A percentile compares a stretch with the other conserved stretches of the same genome.
Evolutionary conservation across 2,329 filamentous ascomycete species (phyloP).

Genomic region (Beauveria caledonica): DNA sequence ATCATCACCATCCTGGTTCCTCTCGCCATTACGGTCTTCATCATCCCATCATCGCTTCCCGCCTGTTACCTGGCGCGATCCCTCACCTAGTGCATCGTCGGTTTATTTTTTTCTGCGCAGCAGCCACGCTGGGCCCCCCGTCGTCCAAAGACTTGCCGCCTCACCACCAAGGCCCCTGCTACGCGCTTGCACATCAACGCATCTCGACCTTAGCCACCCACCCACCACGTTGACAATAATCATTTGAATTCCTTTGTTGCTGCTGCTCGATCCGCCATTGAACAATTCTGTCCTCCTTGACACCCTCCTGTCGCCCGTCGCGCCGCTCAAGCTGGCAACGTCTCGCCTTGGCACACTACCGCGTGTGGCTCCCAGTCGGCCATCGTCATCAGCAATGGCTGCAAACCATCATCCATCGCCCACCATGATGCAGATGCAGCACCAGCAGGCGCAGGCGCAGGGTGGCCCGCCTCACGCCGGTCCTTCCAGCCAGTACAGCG

Average conservation of each 20-base stretch:
- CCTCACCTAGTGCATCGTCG: conserved; percentile 4
- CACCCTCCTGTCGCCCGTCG: not conserved
- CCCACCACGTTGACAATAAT: not conserved
- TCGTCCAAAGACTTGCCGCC: conserved; percentile 5
- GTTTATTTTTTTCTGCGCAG: not conserved
- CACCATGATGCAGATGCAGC: conserved; percentile 63
- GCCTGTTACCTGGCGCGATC: conserved; percentile 1
- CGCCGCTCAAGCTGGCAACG: conserved; percentile 3
- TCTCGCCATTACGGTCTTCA: not conserved
- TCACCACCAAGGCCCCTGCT: not conserved
- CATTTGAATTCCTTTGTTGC: not conserved
- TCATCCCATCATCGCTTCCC: not conserved
- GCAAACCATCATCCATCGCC: conserved; percentile 73
- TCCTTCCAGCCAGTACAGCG: conserved; percentile 50
- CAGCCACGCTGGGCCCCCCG: not conserved
- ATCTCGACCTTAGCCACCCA: not conserved
- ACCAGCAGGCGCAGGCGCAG: conserved; percentile 51
- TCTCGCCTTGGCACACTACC: conserved; percentile 11
- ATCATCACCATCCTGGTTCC: not conserved
- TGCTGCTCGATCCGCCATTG: not conserved
- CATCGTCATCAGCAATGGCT: conserved; percentile 41
- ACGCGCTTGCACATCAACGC: not conserved
- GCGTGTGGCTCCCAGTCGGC: conserved; percentile 13
- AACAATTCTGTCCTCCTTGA: not conserved
- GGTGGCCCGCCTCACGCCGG: conserved; percentile 43